These are phyloP conservation scores for Skeletonema menzelii DNA, from an alignment of 108 stramenopile genomes.

Conservation along the genomic window DNA sequence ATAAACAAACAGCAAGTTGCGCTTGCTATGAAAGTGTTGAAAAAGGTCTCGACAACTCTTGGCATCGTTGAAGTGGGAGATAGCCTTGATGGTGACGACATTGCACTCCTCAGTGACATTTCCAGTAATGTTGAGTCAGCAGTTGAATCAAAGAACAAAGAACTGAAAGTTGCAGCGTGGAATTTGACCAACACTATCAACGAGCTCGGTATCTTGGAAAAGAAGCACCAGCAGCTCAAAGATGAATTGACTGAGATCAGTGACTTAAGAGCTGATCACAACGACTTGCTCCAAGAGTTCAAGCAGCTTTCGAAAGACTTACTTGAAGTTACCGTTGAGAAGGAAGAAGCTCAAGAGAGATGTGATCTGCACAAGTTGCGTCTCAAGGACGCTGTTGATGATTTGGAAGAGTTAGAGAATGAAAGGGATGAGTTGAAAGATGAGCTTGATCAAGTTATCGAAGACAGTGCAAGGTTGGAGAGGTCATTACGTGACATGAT, in stretches of 20 bases:
- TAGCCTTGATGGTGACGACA: neutral
- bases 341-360: constrained; percentile 21
- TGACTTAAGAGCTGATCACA: constrained; percentile 21
- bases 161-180: constrained; percentile 17
- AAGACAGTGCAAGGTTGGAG: constrained; percentile 16
- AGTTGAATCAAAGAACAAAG: constrained; percentile 13
- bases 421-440: constrained; percentile 29
- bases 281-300: constrained; percentile 30
- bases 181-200: constrained; percentile 22
- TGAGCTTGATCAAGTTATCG: constrained; percentile 8
- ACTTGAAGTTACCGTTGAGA: constrained; percentile 11
- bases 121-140: neutral
- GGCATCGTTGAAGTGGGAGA: neutral
- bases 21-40: neutral
- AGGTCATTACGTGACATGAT: constrained; percentile 22
- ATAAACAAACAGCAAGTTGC: neutral
- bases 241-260: constrained; percentile 22
- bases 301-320: neutral
- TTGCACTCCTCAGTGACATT: neutral
- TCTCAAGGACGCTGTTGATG: constrained; percentile 43
- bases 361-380: constrained; percentile 34
- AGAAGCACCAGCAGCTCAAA: constrained; percentile 28
- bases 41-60: neutral
- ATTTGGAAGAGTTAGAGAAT: constrained; percentile 39
- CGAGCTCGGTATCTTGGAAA: constrained; percentile 23